Evolutionary conservation across 306 rosid species (phyloP), one percentile per base, ranked within the genome.

Genomic region (Ceratonia siliqua): DNA sequence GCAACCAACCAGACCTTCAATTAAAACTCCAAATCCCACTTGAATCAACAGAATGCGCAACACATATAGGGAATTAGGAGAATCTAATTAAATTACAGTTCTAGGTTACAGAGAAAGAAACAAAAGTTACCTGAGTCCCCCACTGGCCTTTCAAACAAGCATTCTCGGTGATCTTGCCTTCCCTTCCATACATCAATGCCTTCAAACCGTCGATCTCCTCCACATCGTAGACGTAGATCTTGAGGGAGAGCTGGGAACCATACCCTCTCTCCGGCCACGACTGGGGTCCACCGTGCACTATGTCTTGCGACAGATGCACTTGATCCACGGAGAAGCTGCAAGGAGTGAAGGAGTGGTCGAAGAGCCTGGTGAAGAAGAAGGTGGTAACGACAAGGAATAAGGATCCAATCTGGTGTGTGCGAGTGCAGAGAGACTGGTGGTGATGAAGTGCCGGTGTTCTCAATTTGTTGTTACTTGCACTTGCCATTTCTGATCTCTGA

Each of bases 81-180:
- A 32, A 62, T 24, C n/a, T 22, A 70, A 49, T n/a, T 4, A 46
- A 36, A 20, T 43, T 22, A 21, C 53, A 22, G n/a, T n/a, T n/a
- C n/a, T n/a, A n/a, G n/a, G n/a, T n/a, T n/a, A n/a, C n/a, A n/a
- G n/a, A n/a, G n/a, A n/a, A n/a, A n/a, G n/a, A n/a, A 39, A 25
- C 22, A 8, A 42, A 77, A 45, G 45, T 30, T 67, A 92, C 99
- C 96, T 94, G 97, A 87, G 96, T 90, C 64, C 97, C 99, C 99
- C 99, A 94, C 72, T 94, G 97, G 75, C 97, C 97, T 75, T 86
- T 94, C 80, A n/a, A 72, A 81, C 99, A 94, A 80, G 85, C 75
- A 32, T 79, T 59, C 48, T 86, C 76, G 0, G 85, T 82, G 79
- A 94, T 86, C 73, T 74, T 75, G 33, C 98, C 95, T 13, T 90